Percentiles rank a stretch among this genome's conserved stretches.
Evolutionary conservation across 768 basidiomycete genomes (phyloP).

Genomic region (Thelephora ganbajun): DNA sequence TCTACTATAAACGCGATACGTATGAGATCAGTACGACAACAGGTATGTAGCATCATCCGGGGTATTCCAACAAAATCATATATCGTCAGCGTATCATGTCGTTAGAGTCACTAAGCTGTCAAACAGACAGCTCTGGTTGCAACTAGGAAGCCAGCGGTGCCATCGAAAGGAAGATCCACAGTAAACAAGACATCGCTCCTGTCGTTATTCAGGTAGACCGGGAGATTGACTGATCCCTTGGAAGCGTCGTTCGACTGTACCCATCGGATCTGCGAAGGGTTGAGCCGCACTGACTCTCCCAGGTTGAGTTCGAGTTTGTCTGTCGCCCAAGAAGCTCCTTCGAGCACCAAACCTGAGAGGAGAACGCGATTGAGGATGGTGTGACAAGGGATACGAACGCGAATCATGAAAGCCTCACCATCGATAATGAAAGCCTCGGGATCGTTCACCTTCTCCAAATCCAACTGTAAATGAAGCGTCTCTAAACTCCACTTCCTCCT

Average conservation of each 20-base stretch:
- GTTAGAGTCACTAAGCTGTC: slow-evolving; percentile 32
- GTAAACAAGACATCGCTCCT: slow-evolving; percentile 86
- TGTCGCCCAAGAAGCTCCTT: slow-evolving; percentile 69
- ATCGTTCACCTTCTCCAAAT: slow-evolving; percentile 69
- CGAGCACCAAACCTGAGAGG: slow-evolving; percentile 60
- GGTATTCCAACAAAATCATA: not conserved
- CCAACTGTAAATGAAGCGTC: slow-evolving; percentile 66
- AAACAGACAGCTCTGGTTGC: slow-evolving; percentile 86
- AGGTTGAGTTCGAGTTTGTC: slow-evolving; percentile 71
- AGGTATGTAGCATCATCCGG: not conserved
- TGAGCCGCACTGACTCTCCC: slow-evolving; percentile 66
- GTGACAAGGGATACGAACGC: no score
- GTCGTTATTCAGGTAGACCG: slow-evolving; percentile 86
- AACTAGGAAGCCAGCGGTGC: slow-evolving; percentile 49
- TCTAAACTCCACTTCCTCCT: slow-evolving; percentile 87
- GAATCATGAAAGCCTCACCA: slow-evolving; percentile 38
- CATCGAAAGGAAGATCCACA: slow-evolving; percentile 70
- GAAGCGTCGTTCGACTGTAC: slow-evolving; percentile 36
- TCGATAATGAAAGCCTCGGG: slow-evolving; percentile 76
- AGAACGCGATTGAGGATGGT: slow-evolving; percentile 1
- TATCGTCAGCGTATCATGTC: not conserved
- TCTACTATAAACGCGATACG: no score
- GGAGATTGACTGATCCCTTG: slow-evolving; percentile 52
- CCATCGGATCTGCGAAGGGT: slow-evolving; percentile 82
- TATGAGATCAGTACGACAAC: not conserved